These are phyloP conservation scores for Cantharellus cinnabarinus DNA, from an alignment of 768 basidiomycete species.

Conservation along the genomic window DNA sequence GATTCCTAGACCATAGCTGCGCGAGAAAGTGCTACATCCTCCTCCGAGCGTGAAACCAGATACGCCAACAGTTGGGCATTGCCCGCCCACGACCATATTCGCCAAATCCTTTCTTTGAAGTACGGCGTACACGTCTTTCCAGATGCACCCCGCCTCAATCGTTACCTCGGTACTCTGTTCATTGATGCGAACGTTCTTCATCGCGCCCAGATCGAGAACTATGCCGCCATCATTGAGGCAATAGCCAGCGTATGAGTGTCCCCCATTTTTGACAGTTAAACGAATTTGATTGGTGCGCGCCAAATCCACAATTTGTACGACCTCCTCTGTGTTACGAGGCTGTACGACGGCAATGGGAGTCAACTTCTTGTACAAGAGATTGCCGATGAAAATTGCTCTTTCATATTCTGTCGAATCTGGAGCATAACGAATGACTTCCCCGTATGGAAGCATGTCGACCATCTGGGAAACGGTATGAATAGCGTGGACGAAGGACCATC, in stretches of 20 bases:
- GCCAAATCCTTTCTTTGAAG: neutral
- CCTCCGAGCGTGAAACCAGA: neutral
- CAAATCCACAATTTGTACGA: neutral
- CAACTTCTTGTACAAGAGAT: too few relatives aligned
- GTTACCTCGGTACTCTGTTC: neutral
- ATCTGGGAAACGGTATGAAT: too few relatives aligned
- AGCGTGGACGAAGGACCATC: too few relatives aligned
- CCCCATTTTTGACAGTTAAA: neutral
- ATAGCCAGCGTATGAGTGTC: slow-evolving; percentile 1
- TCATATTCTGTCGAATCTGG: too few relatives aligned
- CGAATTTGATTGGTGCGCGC: neutral
- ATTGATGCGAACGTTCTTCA: neutral
- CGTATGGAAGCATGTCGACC: too few relatives aligned
- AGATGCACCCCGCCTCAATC: neutral
- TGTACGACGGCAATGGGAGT: neutral
- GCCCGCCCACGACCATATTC: neutral
- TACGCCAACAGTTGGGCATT: slow-evolving; percentile 1
- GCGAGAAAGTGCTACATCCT: neutral
- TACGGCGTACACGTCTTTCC: neutral
- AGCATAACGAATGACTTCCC: too few relatives aligned
- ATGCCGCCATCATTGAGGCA: neutral
- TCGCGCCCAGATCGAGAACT: neutral
- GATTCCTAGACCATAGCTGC: slow-evolving; percentile 1
- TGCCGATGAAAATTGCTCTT: too few relatives aligned
- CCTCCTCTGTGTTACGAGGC: neutral